Percentiles rank a stretch among this genome's conserved stretches.
Conservation (phyloP, 1,284 basidiomycete genomes). For the Austroboletus niveus region DNA sequence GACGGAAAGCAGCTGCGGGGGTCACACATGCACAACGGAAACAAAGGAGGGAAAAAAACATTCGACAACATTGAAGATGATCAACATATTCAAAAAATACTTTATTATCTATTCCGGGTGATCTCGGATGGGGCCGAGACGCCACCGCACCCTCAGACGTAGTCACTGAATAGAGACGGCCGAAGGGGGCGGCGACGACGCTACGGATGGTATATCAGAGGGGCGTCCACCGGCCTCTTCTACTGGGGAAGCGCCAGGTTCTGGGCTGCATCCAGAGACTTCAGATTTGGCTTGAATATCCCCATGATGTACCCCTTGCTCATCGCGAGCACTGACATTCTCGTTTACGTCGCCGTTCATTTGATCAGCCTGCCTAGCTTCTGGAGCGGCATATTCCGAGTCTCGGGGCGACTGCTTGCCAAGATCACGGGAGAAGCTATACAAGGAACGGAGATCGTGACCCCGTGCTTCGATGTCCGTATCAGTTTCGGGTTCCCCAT, state of each 20-base stretch:
- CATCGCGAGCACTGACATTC: constrained; percentile 11
- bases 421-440: constrained; percentile 34
- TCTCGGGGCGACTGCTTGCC: constrained; percentile 27
- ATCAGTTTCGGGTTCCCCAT: constrained; percentile 35
- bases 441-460: constrained; percentile 33
- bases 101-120: constrained; percentile 29
- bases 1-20: constrained; percentile 4
- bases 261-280: constrained; percentile 16
- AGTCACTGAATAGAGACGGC: constrained; percentile 29
- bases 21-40: constrained; percentile 13
- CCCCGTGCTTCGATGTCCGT: constrained; percentile 30
- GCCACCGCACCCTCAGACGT: not conserved
- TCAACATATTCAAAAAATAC: constrained; percentile 35
- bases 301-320: constrained; percentile 10
- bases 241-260: constrained; percentile 18
- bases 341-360: constrained; percentile 24
- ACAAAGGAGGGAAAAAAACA: constrained; percentile 1
- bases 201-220: constrained; percentile 27
- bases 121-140: constrained; percentile 7
- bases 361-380: constrained; percentile 18
- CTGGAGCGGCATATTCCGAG: constrained; percentile 27
- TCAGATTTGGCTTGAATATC: constrained; percentile 16
- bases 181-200: constrained; percentile 32
- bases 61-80: constrained; percentile 30
- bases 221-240: constrained; percentile 23